Percentiles rank a stretch among this genome's conserved stretches.
These are phyloP conservation scores for Ballota nigra DNA, from an alignment of 257 asterid genomes.

Conservation along the genomic window DNA sequence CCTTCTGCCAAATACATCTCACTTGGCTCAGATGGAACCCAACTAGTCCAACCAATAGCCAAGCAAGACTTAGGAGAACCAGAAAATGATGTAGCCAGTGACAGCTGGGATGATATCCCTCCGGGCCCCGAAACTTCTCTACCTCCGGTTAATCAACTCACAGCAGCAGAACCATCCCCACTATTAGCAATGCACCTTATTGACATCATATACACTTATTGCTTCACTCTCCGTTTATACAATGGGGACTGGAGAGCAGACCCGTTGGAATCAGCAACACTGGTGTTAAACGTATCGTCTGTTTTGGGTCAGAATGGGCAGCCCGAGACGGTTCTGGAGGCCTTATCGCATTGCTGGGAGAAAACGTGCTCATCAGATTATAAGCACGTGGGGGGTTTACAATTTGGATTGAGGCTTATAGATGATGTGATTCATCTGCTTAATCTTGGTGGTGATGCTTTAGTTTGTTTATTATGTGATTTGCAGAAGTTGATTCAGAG, in stretches of 20 bases:
- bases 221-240: constrained; percentile 88
- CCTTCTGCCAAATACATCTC: constrained; percentile 61
- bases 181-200: constrained; percentile 72
- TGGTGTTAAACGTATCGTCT: constrained; percentile 53
- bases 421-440: constrained; percentile 55
- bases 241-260: constrained; percentile 80
- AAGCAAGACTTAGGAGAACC: constrained; percentile 20
- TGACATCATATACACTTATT: constrained; percentile 73
- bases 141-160: constrained; percentile 54
- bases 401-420: constrained; percentile 54
- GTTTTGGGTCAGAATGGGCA: constrained; percentile 54
- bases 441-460: constrained; percentile 52
- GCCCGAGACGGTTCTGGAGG: constrained; percentile 65
- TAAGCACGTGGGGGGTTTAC: constrained; percentile 71
- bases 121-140: constrained; percentile 70
- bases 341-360: constrained; percentile 67
- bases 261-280: constrained; percentile 51
- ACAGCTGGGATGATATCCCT: constrained; percentile 50
- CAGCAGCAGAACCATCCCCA: constrained; percentile 69
- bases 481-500: constrained; percentile 49
- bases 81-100: constrained; percentile 28
- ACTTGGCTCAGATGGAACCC: constrained; percentile 67
- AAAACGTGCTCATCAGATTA: constrained; percentile 65
- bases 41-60: constrained; percentile 55
- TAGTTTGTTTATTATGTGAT: constrained; percentile 76